These are phyloP conservation scores for Brassica juncea DNA, from an alignment of 345 rosid species.

Conservation along the genomic window DNA sequence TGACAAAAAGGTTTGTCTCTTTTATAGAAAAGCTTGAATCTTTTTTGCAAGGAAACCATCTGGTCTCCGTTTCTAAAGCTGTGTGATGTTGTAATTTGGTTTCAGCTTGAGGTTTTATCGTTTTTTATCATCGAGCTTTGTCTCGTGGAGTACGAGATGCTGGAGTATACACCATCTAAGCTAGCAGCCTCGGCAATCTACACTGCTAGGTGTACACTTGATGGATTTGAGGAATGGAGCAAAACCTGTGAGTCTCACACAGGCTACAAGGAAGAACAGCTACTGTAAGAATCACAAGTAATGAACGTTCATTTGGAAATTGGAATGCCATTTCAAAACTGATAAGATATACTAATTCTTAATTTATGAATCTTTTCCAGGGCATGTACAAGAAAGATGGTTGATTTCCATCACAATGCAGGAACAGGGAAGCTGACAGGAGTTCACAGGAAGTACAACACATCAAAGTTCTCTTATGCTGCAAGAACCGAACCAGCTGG, in stretches of 20 bases:
- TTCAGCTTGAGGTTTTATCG: slow-evolving; percentile 79
- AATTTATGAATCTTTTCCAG: slow-evolving; percentile 33
- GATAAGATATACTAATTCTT: neutral
- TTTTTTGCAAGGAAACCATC: neutral
- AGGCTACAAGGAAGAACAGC: slow-evolving; percentile 50
- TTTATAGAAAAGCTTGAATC: slow-evolving; percentile 2
- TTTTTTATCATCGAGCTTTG: slow-evolving; percentile 61
- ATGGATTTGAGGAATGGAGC: slow-evolving; percentile 49
- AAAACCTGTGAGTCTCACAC: slow-evolving; percentile 54
- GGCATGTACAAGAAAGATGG: slow-evolving; percentile 79
- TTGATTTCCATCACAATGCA: slow-evolving; percentile 67
- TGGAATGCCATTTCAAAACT: neutral
- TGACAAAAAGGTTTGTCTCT: slow-evolving; percentile 65
- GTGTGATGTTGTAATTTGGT: slow-evolving; percentile 24
- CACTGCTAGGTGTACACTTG: slow-evolving; percentile 53
- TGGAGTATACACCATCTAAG: slow-evolving; percentile 57
- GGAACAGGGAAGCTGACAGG: slow-evolving; percentile 84
- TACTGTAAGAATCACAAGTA: slow-evolving; percentile 42
- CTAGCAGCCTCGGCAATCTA: slow-evolving; percentile 71
- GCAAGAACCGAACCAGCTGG: slow-evolving; percentile 62
- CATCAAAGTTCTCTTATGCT: slow-evolving; percentile 73
- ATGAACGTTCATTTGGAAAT: neutral
- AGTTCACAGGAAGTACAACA: slow-evolving; percentile 75
- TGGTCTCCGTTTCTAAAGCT: neutral
- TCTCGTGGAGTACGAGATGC: slow-evolving; percentile 60